A percentile compares a stretch with the other conserved stretches of the same genome.
These are phyloP conservation scores for Phytophthora macrochlamydospora DNA, from an alignment of 352 stramenopile species.

Conservation along the genomic window DNA sequence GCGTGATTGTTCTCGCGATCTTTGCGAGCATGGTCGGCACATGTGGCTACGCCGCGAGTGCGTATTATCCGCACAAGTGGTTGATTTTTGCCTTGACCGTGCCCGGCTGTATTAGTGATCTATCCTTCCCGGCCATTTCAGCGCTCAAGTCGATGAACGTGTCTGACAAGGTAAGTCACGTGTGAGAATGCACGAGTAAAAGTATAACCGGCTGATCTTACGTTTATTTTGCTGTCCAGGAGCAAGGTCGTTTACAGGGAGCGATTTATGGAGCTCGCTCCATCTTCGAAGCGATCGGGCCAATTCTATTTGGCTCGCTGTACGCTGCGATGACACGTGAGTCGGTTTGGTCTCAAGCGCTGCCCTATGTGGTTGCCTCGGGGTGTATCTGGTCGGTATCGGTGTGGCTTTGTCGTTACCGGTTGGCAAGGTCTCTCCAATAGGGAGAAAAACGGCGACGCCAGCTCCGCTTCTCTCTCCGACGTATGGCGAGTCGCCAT, in stretches of 20 bases:
- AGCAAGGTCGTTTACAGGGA: slow-evolving; percentile 78
- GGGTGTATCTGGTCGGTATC: slow-evolving; percentile 54
- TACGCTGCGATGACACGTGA: slow-evolving; percentile 60
- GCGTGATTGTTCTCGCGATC: slow-evolving; percentile 70
- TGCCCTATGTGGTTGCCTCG: slow-evolving; percentile 67
- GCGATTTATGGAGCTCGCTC: slow-evolving; percentile 72
- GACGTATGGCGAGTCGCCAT: slow-evolving; percentile 45
- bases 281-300: slow-evolving; percentile 65
- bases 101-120: slow-evolving; percentile 53
- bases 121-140: slow-evolving; percentile 69
- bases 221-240: slow-evolving; percentile 19
- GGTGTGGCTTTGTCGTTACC: slow-evolving; percentile 54
- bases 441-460: slow-evolving; percentile 13
- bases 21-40: slow-evolving; percentile 46
- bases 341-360: slow-evolving; percentile 44
- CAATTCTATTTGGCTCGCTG: slow-evolving; percentile 59
- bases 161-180: slow-evolving; percentile 49
- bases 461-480: slow-evolving; percentile 44
- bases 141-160: slow-evolving; percentile 39
- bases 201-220: too few species aligned
- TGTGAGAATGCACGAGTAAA: background rate
- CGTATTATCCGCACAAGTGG: slow-evolving; percentile 65
- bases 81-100: slow-evolving; percentile 56
- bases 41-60: slow-evolving; percentile 40
- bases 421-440: slow-evolving; percentile 18